These are phyloP conservation scores for Crithidia fasciculata DNA, from an alignment of 208 protist species.

Conservation along the genomic window DNA sequence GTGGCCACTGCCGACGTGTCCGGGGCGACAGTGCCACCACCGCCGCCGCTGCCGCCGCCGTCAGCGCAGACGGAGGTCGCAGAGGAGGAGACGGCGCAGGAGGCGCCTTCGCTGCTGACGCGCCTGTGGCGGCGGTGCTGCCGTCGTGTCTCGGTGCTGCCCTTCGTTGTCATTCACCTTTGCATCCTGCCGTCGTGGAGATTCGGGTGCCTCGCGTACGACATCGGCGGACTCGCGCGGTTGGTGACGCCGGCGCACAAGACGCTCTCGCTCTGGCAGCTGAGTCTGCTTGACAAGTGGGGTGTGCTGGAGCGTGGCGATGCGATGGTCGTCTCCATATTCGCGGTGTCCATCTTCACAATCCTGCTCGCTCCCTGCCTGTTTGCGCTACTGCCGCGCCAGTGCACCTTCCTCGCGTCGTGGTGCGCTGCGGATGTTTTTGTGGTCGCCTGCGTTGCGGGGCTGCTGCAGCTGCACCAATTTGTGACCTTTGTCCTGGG, in stretches of 20 bases:
- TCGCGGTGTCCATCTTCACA: constrained; percentile 38
- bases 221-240: constrained; percentile 37
- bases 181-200: constrained; percentile 46
- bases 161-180: constrained; percentile 13
- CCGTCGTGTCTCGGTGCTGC: neutral
- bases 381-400: constrained; percentile 32
- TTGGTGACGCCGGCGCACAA: constrained; percentile 24
- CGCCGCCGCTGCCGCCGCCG: neutral
- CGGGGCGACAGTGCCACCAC: neutral
- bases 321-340: neutral
- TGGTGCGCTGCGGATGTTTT: constrained; percentile 93
- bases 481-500: constrained; percentile 93
- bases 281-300: constrained; percentile 24
- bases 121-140: neutral
- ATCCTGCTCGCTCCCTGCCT: constrained; percentile 51
- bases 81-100: neutral
- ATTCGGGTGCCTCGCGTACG: constrained; percentile 41
- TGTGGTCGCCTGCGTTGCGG: constrained; percentile 84
- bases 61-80: neutral
- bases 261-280: constrained; percentile 28
- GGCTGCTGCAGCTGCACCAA: constrained; percentile 90
- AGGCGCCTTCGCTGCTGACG: neutral
- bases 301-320: neutral
- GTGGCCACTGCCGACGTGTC: neutral
- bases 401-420: constrained; percentile 64